These are phyloP conservation scores for Saccharomycopsis hybrid DNA, from an alignment of 1,139 yeast species.

Conservation along the genomic window DNA sequence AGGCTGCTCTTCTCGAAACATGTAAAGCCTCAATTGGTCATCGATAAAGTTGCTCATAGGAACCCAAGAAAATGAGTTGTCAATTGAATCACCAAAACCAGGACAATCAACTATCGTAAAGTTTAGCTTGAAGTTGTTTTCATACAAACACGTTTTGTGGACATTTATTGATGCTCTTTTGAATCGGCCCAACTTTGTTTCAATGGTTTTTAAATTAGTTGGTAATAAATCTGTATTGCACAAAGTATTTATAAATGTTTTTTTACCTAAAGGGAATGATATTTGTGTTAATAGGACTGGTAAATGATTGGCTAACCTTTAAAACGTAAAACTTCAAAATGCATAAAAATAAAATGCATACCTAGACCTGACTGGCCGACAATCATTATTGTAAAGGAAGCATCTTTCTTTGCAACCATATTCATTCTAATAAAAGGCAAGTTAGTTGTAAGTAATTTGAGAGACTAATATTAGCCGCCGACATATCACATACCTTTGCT, in stretches of 20 bases:
- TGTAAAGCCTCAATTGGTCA: constrained; percentile 49
- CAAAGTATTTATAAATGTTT: constrained; percentile 55
- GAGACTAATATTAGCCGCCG: not conserved
- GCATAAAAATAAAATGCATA: too few relatives aligned
- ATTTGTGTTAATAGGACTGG: too few relatives aligned
- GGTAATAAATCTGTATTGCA: constrained; percentile 35
- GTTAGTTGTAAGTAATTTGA: not conserved
- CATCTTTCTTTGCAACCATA: constrained; percentile 38
- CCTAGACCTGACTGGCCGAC: constrained; percentile 48
- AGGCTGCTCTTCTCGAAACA: constrained; percentile 72
- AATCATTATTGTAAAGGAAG: constrained; percentile 50
- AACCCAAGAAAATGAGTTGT: constrained; percentile 52
- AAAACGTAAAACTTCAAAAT: too few relatives aligned
- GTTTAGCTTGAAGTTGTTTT: constrained; percentile 43
- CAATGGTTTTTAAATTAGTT: constrained; percentile 16
- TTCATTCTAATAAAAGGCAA: constrained; percentile 9
- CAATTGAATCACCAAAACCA: constrained; percentile 70
- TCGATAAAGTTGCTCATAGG: constrained; percentile 55
- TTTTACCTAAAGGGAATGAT: constrained; percentile 26
- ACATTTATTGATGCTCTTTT: constrained; percentile 28
- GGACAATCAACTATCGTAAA: constrained; percentile 65
- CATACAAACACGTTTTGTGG: constrained; percentile 41
- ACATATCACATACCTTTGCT: constrained; percentile 1
- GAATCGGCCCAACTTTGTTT: constrained; percentile 15
- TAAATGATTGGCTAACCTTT: too few relatives aligned